These are phyloP conservation scores for Polymyxa betae DNA, from an alignment of 208 protist genomes.

Conservation along the genomic window DNA sequence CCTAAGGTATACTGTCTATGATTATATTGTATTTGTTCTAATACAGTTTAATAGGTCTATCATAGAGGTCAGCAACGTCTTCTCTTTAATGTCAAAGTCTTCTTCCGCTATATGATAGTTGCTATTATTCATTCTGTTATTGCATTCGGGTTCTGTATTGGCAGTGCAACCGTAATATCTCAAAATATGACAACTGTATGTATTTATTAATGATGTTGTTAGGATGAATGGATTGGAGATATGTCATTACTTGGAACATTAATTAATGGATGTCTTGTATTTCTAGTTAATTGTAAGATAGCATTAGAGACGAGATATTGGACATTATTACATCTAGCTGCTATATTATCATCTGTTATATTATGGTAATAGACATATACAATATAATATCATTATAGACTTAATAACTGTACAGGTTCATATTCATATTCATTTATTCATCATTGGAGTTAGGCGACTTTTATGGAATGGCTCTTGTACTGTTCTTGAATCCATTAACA, in stretches of 20 bases:
- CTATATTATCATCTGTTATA: conserved; percentile 38
- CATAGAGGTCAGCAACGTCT: background rate
- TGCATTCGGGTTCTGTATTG: conserved; percentile 39
- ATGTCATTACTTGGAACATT: conserved; percentile 16
- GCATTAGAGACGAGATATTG: conserved; percentile 51
- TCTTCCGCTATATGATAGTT: conserved; percentile 25
- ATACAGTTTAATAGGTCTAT: background rate
- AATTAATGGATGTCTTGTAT: conserved; percentile 51
- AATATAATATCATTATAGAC: background rate
- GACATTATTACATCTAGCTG: conserved; percentile 2
- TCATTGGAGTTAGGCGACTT: background rate
- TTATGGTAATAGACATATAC: conserved; percentile 25
- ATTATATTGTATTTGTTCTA: background rate
- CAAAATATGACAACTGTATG: background rate
- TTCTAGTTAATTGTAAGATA: conserved; percentile 52
- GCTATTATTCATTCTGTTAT: conserved; percentile 23
- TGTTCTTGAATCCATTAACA: conserved; percentile 2
- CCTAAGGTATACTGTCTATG: background rate
- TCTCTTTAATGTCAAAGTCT: background rate
- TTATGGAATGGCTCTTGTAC: background rate
- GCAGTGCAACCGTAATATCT: background rate
- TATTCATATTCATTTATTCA: conserved; percentile 32
- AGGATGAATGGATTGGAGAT: background rate
- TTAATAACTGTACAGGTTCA: background rate
- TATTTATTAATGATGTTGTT: background rate